Percentiles rank a stretch among this genome's conserved stretches.
phyloP scores from a whole-genome alignment of 176 grass and related monocot genomes.

The Zoysia pacifica region DNA sequence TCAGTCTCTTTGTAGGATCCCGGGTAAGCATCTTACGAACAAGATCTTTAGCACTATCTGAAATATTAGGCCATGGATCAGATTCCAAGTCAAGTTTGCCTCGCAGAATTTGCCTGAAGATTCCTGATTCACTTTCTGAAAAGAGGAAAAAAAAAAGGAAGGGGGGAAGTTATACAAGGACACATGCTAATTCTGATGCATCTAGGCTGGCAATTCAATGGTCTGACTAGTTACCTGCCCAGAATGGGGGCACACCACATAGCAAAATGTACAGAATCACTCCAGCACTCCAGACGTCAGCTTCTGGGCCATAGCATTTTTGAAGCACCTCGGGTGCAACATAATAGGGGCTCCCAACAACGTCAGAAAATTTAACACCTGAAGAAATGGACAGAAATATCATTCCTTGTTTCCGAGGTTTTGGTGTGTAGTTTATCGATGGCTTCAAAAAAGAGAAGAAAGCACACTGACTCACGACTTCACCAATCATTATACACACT shows the following conservation, averaged over 20 bases:
- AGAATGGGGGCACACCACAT: slow-evolving; percentile 95
- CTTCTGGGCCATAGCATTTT: slow-evolving; percentile 92
- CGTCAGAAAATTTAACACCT: slow-evolving; percentile 82
- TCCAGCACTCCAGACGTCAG: slow-evolving; percentile 98
- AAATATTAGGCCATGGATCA: slow-evolving; percentile 91
- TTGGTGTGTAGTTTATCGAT: slow-evolving; percentile 6
- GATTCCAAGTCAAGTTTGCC: slow-evolving; percentile 89
- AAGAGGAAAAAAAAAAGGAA: slow-evolving; percentile 11
- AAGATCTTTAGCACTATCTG: slow-evolving; percentile 93
- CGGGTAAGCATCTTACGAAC: slow-evolving; percentile 83
- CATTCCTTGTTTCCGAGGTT: slow-evolving; percentile 4
- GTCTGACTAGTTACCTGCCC: slow-evolving; percentile 70
- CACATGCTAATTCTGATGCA: slow-evolving; percentile 25
- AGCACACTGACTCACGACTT: slow-evolving; percentile 30
- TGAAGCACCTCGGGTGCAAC: slow-evolving; percentile 93
- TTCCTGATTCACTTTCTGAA: slow-evolving; percentile 91
- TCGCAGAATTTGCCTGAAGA: slow-evolving; percentile 94
- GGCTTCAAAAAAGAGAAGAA: slow-evolving; percentile 23
- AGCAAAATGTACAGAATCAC: slow-evolving; percentile 97
- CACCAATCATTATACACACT: slow-evolving; percentile 8
- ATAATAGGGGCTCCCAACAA: slow-evolving; percentile 99
- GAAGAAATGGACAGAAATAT: slow-evolving; percentile 25
- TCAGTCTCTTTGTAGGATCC: slow-evolving; percentile 74
- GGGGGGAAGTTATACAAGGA: slow-evolving; percentile 23
- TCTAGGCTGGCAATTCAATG: slow-evolving; percentile 16